Evolutionary conservation across 805 yeast species (phyloP).

Genomic region (Monosporozyma solicola): DNA sequence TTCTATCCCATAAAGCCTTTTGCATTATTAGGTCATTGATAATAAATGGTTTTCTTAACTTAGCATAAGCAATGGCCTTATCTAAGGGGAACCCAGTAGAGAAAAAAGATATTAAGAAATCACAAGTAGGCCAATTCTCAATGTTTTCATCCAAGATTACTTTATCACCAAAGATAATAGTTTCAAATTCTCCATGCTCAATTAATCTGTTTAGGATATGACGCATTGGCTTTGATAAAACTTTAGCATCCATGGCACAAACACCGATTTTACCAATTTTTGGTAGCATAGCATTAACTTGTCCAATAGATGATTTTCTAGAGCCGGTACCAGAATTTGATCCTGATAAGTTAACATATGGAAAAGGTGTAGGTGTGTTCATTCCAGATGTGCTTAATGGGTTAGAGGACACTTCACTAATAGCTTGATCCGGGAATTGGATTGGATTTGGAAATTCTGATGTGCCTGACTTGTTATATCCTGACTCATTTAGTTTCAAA

Average conservation of each 20-base stretch:
- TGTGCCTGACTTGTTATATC: neutral
- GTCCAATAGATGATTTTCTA: constrained; percentile 22
- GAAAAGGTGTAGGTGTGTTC: neutral
- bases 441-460: neutral
- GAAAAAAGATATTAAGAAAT: constrained; percentile 84
- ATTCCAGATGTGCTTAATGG: neutral
- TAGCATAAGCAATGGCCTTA: constrained; percentile 86
- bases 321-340: constrained; percentile 22
- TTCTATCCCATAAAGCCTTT: constrained; percentile 94
- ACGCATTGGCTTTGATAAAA: constrained; percentile 89
- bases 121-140: constrained; percentile 99
- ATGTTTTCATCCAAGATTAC: constrained; percentile 86
- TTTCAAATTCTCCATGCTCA: constrained; percentile 91
- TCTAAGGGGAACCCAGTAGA: constrained; percentile 95
- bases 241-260: constrained; percentile 98
- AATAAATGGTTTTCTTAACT: constrained; percentile 79
- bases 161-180: constrained; percentile 94
- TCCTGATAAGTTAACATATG: constrained; percentile 4
- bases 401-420: neutral
- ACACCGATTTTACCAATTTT: constrained; percentile 92
- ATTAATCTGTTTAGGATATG: constrained; percentile 80
- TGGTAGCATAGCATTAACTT: constrained; percentile 39
- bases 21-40: constrained; percentile 88
- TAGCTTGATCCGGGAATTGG: neutral
- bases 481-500: neutral